phyloP scores from a whole-genome alignment of 345 rosid species.

The Populus euphratica region DNA sequence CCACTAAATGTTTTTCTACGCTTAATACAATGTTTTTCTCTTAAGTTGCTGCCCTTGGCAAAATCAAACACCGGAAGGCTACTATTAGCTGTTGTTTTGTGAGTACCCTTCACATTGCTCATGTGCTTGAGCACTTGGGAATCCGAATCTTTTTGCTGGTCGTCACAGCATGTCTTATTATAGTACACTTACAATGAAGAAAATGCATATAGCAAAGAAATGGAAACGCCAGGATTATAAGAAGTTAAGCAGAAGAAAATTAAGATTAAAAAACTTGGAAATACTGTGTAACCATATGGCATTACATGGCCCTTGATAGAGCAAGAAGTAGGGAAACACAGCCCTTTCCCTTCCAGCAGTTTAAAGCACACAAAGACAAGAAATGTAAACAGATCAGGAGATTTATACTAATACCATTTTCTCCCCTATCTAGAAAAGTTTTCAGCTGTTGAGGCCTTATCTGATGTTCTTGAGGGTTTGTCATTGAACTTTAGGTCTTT shows the following conservation, averaged over 20 bases:
- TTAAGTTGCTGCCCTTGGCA: too few species aligned
- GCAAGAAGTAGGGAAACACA: not conserved
- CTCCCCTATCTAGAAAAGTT: slow-evolving; percentile 5
- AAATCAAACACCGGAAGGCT: too few species aligned
- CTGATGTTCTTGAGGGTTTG: not conserved
- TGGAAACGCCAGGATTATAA: too few species aligned
- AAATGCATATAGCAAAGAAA: not conserved
- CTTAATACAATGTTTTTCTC: too few species aligned
- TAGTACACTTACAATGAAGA: not conserved
- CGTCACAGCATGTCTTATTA: not conserved
- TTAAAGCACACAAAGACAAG: not conserved
- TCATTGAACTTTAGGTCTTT: not conserved
- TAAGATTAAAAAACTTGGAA: not conserved
- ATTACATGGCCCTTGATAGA: slow-evolving; percentile 6
- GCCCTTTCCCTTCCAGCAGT: slow-evolving; percentile 6
- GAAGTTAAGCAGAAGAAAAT: not conserved
- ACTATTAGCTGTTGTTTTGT: too few species aligned
- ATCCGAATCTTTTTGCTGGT: not conserved
- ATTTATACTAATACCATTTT: not conserved
- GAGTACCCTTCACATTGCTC: too few species aligned
- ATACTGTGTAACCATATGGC: slow-evolving; percentile 2
- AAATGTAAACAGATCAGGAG: not conserved
- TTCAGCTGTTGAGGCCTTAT: slow-evolving; percentile 4
- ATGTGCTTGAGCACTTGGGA: not conserved
- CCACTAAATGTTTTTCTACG: too few species aligned